These are phyloP conservation scores for Chimonanthus salicifolius DNA, from an alignment of 164 flowering plant genomes.

Conservation along the genomic window DNA sequence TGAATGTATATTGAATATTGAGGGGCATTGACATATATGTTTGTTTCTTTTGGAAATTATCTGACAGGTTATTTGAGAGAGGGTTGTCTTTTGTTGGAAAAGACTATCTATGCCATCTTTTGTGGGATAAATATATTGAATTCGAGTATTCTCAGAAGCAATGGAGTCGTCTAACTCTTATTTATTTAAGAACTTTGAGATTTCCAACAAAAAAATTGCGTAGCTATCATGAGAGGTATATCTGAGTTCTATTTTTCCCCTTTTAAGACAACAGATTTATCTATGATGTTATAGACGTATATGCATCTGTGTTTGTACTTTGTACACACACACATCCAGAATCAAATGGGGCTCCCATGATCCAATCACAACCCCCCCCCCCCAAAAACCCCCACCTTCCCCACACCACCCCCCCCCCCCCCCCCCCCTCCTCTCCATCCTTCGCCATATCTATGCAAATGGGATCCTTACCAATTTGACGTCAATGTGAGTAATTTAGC, in stretches of 20 bases:
- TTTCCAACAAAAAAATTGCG: constrained; percentile 73
- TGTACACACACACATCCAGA: too few relatives aligned
- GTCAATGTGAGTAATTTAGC: too few relatives aligned
- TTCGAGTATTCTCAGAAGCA: constrained; percentile 72
- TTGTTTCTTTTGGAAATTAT: constrained; percentile 1
- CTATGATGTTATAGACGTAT: neutral
- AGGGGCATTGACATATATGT: neutral
- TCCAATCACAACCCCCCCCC: too few relatives aligned
- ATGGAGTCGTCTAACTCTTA: constrained; percentile 64
- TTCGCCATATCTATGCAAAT: too few relatives aligned
- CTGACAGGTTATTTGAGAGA: constrained; percentile 68
- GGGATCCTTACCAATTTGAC: too few relatives aligned
- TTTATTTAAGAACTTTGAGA: constrained; percentile 55
- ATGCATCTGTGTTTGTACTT: too few relatives aligned
- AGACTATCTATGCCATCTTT: constrained; percentile 65
- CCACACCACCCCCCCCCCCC: too few relatives aligned
- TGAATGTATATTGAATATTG: neutral
- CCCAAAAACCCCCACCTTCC: too few relatives aligned
- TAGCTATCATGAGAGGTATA: constrained; percentile 65
- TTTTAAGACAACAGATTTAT: neutral
- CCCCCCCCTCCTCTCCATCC: too few relatives aligned
- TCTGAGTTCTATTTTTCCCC: neutral
- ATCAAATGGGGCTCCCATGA: too few relatives aligned
- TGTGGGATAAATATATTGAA: constrained; percentile 86
- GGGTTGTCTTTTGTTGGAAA: constrained; percentile 75